Evolutionary conservation across 257 asterid species (phyloP), one percentile per base, ranked within the genome.

Genomic region (Linderniella brevidens): DNA sequence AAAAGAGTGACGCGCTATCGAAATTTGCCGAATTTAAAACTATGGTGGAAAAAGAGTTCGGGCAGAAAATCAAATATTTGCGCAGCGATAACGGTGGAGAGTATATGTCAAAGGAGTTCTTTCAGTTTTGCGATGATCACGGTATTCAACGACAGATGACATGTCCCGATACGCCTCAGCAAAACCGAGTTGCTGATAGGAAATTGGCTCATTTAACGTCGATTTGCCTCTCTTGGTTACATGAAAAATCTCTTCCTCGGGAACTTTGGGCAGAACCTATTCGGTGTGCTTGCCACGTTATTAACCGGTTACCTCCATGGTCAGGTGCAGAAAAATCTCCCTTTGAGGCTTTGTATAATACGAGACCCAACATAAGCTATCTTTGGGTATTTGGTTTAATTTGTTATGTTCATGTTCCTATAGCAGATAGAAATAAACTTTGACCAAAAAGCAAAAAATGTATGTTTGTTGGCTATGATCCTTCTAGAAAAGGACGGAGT

Each of bases 401-500:
- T 15, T 45, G 49, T 25, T 45, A 15, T 45, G 49, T 45, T 7
- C 32, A 45, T 45, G 10, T 45, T 7, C 12, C 29, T 1, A 45
- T 13, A 15, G 0, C 8, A 45, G 16, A 45, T 12, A 4, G 29
- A 45, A 45, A 0, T 15, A 45, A 45, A 45, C 20, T 45, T 13
- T 19, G 16, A 4, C 29, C 49, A 10, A 45, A 17, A 9, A 20
- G 20, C 3, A 45, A 11, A 15, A 7, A 15, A 8, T 45, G 49
- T 9, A 8, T 45, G 29, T 45, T 45, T 45, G 49, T 45, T 9
- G 49, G 29, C 19, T 45, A 45, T 45, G 49, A 45, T 45, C 17
- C 29, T 1, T 15, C 9, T 5, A 15, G 29, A 25, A 45, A 45
- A 15, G 29, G 49, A 4, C 16, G 49, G 49, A 14, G 1, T n/a